phyloP scores from a whole-genome alignment of 2,329 filamentous ascomycete species.

The Cadophora malorum region DNA sequence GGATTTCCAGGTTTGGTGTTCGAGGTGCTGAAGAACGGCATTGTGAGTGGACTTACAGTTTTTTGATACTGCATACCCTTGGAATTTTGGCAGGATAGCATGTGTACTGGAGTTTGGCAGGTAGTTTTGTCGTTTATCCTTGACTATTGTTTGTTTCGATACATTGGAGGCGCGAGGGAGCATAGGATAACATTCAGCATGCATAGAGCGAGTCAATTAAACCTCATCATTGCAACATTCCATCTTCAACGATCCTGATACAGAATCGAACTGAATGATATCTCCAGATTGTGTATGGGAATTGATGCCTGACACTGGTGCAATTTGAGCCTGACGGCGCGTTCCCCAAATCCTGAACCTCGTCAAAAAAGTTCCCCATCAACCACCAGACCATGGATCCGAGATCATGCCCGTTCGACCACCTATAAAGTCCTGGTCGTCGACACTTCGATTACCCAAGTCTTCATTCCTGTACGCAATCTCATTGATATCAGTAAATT shows the following conservation, averaged over 20 bases:
- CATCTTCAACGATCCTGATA: background rate
- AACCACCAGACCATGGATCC: conserved; percentile 28
- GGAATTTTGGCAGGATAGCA: conserved; percentile 17
- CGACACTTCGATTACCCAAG: conserved; percentile 76
- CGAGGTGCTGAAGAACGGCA: conserved; percentile 92
- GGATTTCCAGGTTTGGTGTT: conserved; percentile 94
- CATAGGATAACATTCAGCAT: conserved; percentile 11
- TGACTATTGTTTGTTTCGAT: background rate
- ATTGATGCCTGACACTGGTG: conserved; percentile 22
- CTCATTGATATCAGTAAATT: background rate
- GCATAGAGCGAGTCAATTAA: conserved; percentile 15
- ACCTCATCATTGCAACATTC: background rate
- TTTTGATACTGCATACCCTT: conserved; percentile 58
- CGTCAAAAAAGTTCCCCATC: conserved; percentile 16
- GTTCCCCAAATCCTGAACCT: conserved; percentile 19
- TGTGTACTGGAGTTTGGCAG: conserved; percentile 22
- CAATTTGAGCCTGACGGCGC: conserved; percentile 24
- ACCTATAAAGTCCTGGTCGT: conserved; percentile 67
- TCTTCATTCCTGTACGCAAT: conserved; percentile 71
- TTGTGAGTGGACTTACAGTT: conserved; percentile 86
- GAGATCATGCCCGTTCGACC: conserved; percentile 43
- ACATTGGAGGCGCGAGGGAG: background rate
- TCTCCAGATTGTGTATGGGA: background rate
- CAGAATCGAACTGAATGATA: background rate
- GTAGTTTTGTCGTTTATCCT: conserved; percentile 1